Percentiles rank a stretch among this genome's conserved stretches.
Evolutionary conservation across 441 rosid genomes (phyloP).

Genomic region (Pelargonium citronellum): DNA sequence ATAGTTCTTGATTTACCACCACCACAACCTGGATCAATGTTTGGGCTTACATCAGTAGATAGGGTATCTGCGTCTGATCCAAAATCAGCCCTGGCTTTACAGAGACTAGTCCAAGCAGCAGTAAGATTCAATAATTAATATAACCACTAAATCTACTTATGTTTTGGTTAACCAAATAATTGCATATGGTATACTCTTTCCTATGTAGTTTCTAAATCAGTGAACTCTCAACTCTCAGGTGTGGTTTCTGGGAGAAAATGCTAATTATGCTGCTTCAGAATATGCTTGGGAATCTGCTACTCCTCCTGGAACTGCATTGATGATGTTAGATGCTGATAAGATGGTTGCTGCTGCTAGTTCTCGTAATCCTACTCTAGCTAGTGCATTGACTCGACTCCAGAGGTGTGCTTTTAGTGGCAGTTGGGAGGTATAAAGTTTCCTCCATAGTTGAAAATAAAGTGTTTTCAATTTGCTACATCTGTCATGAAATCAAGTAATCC

Average conservation of each 20-base stretch:
- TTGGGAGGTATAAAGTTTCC: constrained; percentile 80
- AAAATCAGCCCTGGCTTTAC: constrained; percentile 92
- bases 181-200: neutral
- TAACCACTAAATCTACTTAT: constrained; percentile 6
- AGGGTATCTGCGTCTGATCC: constrained; percentile 97
- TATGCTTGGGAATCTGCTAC: constrained; percentile 99
- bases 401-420: constrained; percentile 99
- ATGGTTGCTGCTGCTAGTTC: constrained; percentile 99
- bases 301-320: constrained; percentile 99
- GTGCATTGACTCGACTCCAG: constrained; percentile 98
- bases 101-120: constrained; percentile 98
- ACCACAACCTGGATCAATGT: constrained; percentile 98
- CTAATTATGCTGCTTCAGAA: constrained; percentile 99
- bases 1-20: constrained; percentile 98
- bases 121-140: constrained; percentile 44
- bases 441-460: constrained; percentile 16
- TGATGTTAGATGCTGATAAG: constrained; percentile 99
- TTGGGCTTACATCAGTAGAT: constrained; percentile 80
- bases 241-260: constrained; percentile 99
- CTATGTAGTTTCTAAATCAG: constrained; percentile 17
- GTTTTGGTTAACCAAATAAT: neutral
- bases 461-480: constrained; percentile 7
- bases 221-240: constrained; percentile 53
- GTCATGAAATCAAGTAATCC: constrained; percentile 6
- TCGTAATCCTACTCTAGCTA: constrained; percentile 96